phyloP scores from a whole-genome alignment of 2,329 filamentous ascomycete genomes.

The Camptophora hylomeconis region DNA sequence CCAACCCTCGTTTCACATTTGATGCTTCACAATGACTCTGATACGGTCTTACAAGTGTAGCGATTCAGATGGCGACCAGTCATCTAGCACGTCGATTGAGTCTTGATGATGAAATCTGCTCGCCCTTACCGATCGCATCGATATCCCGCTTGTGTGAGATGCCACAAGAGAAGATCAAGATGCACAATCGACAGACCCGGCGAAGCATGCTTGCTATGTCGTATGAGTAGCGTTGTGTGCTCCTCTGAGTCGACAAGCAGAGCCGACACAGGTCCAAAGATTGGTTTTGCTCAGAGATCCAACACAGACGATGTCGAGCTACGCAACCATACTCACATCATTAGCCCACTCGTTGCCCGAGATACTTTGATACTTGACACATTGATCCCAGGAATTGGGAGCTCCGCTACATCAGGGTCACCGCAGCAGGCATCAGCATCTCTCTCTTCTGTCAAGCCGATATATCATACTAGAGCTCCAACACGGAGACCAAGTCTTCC shows the following conservation, averaged over 20 bases:
- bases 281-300: constrained; percentile 16
- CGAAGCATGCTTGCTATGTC: constrained; percentile 44
- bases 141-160: constrained; percentile 46
- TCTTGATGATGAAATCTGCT: constrained; percentile 13
- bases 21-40: too few species aligned
- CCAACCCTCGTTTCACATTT: neutral
- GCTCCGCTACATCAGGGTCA: too few species aligned
- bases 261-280: constrained; percentile 13
- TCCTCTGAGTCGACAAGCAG: constrained; percentile 35
- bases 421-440: constrained; percentile 20
- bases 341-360: constrained; percentile 46
- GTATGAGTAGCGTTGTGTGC: constrained; percentile 45
- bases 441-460: constrained; percentile 23
- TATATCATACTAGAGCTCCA: constrained; percentile 27
- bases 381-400: too few species aligned
- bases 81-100: constrained; percentile 1
- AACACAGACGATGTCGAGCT: constrained; percentile 9
- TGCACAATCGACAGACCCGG: constrained; percentile 45
- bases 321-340: constrained; percentile 34
- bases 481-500: constrained; percentile 25
- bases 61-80: too few species aligned
- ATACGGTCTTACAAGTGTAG: too few species aligned
- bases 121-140: constrained; percentile 51
- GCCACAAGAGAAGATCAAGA: constrained; percentile 47
- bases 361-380: constrained; percentile 48